A percentile compares a stretch with the other conserved stretches of the same genome.
phyloP scores from a whole-genome alignment of 768 basidiomycete genomes.

The Pisolithus sp. region DNA sequence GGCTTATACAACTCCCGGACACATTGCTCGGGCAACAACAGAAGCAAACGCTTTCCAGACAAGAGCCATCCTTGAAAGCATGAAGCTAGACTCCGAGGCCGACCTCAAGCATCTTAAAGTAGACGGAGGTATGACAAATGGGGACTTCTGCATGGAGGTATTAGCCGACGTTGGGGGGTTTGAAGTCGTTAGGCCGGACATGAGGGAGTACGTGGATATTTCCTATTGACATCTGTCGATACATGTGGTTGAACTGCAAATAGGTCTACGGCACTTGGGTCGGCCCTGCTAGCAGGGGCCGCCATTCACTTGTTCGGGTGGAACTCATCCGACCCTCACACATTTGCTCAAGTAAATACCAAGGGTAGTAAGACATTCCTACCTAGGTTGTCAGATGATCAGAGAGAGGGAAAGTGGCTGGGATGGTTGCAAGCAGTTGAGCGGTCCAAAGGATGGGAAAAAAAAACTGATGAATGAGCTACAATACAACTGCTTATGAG shows the following conservation, averaged over 20 bases:
- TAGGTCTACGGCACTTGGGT: slow-evolving; percentile 92
- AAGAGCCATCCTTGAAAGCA: slow-evolving; percentile 89
- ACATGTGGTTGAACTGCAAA: neutral
- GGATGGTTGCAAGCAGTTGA: slow-evolving; percentile 90
- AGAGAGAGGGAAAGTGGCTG: slow-evolving; percentile 60
- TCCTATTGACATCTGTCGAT: neutral
- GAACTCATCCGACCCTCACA: slow-evolving; percentile 80
- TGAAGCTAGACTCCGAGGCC: slow-evolving; percentile 81
- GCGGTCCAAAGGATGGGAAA: slow-evolving; percentile 78
- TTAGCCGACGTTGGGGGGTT: slow-evolving; percentile 90
- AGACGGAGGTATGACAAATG: slow-evolving; percentile 98
- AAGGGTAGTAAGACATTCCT: slow-evolving; percentile 68
- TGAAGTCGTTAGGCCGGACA: slow-evolving; percentile 85
- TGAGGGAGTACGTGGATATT: slow-evolving; percentile 75
- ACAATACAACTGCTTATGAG: no score
- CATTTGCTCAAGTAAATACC: slow-evolving; percentile 81
- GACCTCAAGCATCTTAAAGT: slow-evolving; percentile 86
- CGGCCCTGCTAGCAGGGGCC: slow-evolving; percentile 87
- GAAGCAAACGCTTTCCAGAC: slow-evolving; percentile 98
- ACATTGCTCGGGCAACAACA: slow-evolving; percentile 90
- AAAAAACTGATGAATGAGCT: slow-evolving; percentile 31
- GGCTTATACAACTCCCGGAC: slow-evolving; percentile 83
- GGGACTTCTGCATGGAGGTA: slow-evolving; percentile 80
- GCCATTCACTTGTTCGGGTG: slow-evolving; percentile 88
- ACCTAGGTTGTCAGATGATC: slow-evolving; percentile 45